Base-by-base conservation (phyloP, 371 early-diverging fungal genomes). In the Mortierella sp. region DNA sequence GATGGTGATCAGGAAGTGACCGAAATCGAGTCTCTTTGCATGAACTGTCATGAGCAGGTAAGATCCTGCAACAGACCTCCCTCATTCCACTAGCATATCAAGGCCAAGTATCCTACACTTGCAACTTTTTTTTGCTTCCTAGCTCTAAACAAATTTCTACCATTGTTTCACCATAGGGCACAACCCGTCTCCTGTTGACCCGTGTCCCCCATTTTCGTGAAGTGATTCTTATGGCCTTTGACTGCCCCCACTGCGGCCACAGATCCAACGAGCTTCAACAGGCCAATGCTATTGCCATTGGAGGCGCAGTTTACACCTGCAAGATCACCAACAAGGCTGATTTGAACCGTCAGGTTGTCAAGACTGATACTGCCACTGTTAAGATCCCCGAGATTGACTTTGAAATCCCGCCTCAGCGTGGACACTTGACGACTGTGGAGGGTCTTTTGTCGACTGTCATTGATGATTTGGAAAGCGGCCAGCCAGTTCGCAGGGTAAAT, bases 121-220 rank as follows among this genome's bases (percentile, higher is more conserved):
- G n/a, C n/a, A 29, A 23, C 11, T 50, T 51, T 48, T 60, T 30
- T 60, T 63, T 44, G 5, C 21, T 29, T 19, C 21, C 51, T 60
- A 43, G 44, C 60, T 9, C 21, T 45, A 9, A n/a, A 19, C 25
- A 18, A 29, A 18, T 23, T 21, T 50, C 53, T 18, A 12, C 14
- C 21, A 45, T 58, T 14, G 52, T 25, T 65, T 52, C 48, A 29
- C n/a, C 46, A 19, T 75, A 93, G 92, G 97, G 97, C 71, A 89
- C 81, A 18, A 96, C 97, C 47, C 87, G 93, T 43, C 82, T 97
- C 44, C 86, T 98, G 53, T 87, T 97, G 58, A 97, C 97, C 30
- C 91, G 90, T 72, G 94, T 98, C 69, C 97, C 98, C 50, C 96
- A 97, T 82, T 98, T 97, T 85, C 91, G 93, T 64, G 97, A 97